A percentile compares a stretch with the other conserved stretches of the same genome.
Conservation (phyloP, 2,329 filamentous ascomycete genomes). For the Pleochaeta shiraiana region DNA sequence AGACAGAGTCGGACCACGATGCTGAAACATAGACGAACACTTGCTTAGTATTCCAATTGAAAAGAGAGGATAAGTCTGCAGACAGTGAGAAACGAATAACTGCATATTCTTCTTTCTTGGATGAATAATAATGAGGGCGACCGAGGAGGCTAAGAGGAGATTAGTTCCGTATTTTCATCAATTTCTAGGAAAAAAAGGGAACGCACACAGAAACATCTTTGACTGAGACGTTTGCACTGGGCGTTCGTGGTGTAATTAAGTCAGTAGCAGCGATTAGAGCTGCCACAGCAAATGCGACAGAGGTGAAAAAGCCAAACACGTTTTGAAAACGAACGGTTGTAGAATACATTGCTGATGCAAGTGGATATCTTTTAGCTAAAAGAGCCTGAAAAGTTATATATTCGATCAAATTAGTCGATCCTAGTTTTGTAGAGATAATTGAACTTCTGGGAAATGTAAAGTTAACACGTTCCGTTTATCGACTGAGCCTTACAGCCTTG, state of each 20-base stretch:
- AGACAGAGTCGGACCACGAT: constrained; percentile 30
- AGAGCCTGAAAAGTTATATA: neutral
- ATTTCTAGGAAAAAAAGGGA: neutral
- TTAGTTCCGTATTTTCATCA: neutral
- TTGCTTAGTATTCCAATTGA: constrained; percentile 99
- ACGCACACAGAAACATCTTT: constrained; percentile 71
- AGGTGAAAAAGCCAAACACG: constrained; percentile 96
- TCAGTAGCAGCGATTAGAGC: constrained; percentile 64
- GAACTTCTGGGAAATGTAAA: too few relatives aligned
- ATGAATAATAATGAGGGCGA: constrained; percentile 85
- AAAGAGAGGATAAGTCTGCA: constrained; percentile 74
- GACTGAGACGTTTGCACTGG: constrained; percentile 39
- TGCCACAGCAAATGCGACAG: constrained; percentile 65
- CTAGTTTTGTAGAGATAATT: neutral
- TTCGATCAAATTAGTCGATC: neutral
- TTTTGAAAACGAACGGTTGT: constrained; percentile 68
- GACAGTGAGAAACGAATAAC: constrained; percentile 85
- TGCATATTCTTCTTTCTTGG: constrained; percentile 88
- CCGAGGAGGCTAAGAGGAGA: constrained; percentile 46
- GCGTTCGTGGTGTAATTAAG: constrained; percentile 44
- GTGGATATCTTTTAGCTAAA: too few relatives aligned
- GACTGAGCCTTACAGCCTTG: too few relatives aligned
- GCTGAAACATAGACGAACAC: constrained; percentile 92
- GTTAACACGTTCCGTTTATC: too few relatives aligned
- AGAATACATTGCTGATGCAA: constrained; percentile 95